Evolutionary conservation across 495 filamentous ascomycete species (phyloP), one percentile per base, ranked within the genome.

Genomic region (Aspergillus sclerotiicarbonarius): DNA sequence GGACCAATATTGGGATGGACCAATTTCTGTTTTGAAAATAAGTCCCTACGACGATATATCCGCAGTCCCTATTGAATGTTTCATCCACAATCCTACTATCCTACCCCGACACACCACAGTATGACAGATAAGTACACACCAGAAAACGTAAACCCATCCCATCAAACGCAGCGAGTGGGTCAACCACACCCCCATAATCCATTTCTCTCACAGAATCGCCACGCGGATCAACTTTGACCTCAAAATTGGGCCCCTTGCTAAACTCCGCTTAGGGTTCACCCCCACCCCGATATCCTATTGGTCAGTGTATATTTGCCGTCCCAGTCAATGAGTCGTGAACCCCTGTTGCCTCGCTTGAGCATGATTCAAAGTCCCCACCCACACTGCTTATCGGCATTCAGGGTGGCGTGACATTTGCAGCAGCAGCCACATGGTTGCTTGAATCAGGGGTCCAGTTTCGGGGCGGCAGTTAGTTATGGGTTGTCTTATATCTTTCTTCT

Each of bases 361-460:
- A 46, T 46, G 44, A 46, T 46, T 46, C 44, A 46, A 20, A 21
- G 16, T 46, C 44, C 18, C 44, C 44, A 46, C 18, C 44, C 44
- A 46, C 44, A 46, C 10, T 5, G 5, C 2, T 21, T n/a, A 21
- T 46, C 8, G 12, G 44, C n/a, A n/a, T n/a, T n/a, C n/a, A n/a
- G 16, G 8, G 25, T 46, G n/a, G 16, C n/a, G 18, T 20, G 44
- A 5, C 44, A 21, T 21, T 5, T 20, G 15, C 18, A n/a, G 9
- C 16, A 21, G 18, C 44, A 20, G 9, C 18, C 44, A 46, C n/a
- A n/a, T n/a, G n/a, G n/a, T n/a, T n/a, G n/a, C 16, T 46, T 20
- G 44, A n/a, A 46, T 46, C 44, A 18, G 25, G 18, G 44, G 16
- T 21, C 41, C 9, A 46, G 16, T 21, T 20, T 16, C 7, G 12